A percentile compares a stretch with the other conserved stretches of the same genome.
Evolutionary conservation across 2,329 filamentous ascomycete species (phyloP).

Genomic region (Talaromyces marneffei): DNA sequence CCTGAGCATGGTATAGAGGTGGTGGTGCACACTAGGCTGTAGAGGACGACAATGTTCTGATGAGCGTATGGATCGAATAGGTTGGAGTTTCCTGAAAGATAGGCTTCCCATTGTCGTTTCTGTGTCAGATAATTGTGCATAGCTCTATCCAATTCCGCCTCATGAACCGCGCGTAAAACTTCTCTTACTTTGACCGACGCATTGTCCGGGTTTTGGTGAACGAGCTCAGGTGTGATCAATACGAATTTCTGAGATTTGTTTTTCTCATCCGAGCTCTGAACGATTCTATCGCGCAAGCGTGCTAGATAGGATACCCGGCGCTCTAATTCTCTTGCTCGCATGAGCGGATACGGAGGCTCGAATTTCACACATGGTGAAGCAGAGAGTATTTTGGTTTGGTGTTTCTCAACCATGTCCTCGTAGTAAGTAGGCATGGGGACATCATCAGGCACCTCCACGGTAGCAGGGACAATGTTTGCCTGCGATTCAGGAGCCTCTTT

Average conservation of each 20-base stretch:
- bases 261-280: conserved; percentile 54
- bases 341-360: conserved; percentile 84
- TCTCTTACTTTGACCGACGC: conserved; percentile 85
- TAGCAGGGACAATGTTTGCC: conserved; percentile 19
- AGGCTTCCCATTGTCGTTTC: conserved; percentile 92
- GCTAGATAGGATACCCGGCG: conserved; percentile 75
- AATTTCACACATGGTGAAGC: conserved; percentile 96
- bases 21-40: conserved; percentile 86
- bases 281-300: conserved; percentile 65
- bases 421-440: conserved; percentile 86
- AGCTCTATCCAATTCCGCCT: conserved; percentile 94
- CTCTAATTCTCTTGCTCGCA: conserved; percentile 87
- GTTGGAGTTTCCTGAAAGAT: conserved; percentile 79
- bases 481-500: conserved; percentile 17
- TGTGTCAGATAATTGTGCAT: conserved; percentile 90
- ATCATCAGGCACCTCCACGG: conserved; percentile 61
- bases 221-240: conserved; percentile 91
- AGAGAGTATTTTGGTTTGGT: conserved; percentile 87
- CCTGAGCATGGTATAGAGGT: conserved; percentile 92
- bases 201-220: conserved; percentile 73
- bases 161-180: conserved; percentile 87
- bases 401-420: conserved; percentile 88
- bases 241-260: conserved; percentile 68
- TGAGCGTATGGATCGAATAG: conserved; percentile 93
- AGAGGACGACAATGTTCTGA: conserved; percentile 91